Percentiles rank a stretch among this genome's conserved stretches.
Conservation (phyloP, 768 basidiomycete genomes). For the Russula dissimulans region DNA sequence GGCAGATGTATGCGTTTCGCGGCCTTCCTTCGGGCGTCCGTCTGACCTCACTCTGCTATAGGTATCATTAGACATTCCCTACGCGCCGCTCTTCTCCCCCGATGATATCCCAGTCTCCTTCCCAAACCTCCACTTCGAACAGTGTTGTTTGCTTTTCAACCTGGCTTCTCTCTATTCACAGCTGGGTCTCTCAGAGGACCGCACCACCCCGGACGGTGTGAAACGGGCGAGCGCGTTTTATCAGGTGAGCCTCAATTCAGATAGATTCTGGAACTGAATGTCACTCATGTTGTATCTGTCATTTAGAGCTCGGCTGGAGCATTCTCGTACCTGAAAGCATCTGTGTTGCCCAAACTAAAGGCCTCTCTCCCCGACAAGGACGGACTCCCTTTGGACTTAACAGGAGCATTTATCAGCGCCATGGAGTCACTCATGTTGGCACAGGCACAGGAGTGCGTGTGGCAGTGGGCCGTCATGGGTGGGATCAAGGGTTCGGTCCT, state of each 20-base stretch:
- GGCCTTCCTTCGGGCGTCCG: background rate
- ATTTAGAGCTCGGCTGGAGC: slow-evolving; percentile 62
- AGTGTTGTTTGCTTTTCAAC: slow-evolving; percentile 74
- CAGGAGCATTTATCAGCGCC: slow-evolving; percentile 46
- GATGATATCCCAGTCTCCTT: slow-evolving; percentile 50
- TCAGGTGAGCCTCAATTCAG: slow-evolving; percentile 39
- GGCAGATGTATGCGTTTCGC: slow-evolving; percentile 47
- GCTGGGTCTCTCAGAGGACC: slow-evolving; percentile 61
- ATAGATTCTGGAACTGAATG: background rate
- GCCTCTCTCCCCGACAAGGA: slow-evolving; percentile 39
- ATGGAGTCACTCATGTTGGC: slow-evolving; percentile 78
- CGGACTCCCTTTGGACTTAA: slow-evolving; percentile 58
- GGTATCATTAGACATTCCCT: slow-evolving; percentile 68
- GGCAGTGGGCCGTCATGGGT: slow-evolving; percentile 89
- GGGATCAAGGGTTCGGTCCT: slow-evolving; percentile 7
- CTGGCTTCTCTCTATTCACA: slow-evolving; percentile 80
- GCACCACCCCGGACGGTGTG: slow-evolving; percentile 67
- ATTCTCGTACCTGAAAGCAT: slow-evolving; percentile 48
- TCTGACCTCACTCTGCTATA: slow-evolving; percentile 22
- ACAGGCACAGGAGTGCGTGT: slow-evolving; percentile 94
- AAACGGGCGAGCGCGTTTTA: slow-evolving; percentile 66
- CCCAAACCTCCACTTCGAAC: slow-evolving; percentile 73
- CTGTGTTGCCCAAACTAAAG: slow-evolving; percentile 44
- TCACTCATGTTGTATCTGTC: background rate
- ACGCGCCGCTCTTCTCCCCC: slow-evolving; percentile 61